Evolutionary conservation across 306 rosid genomes (phyloP), one percentile per base, ranked within the genome.

Genomic region (Trichosanthes truncata): DNA sequence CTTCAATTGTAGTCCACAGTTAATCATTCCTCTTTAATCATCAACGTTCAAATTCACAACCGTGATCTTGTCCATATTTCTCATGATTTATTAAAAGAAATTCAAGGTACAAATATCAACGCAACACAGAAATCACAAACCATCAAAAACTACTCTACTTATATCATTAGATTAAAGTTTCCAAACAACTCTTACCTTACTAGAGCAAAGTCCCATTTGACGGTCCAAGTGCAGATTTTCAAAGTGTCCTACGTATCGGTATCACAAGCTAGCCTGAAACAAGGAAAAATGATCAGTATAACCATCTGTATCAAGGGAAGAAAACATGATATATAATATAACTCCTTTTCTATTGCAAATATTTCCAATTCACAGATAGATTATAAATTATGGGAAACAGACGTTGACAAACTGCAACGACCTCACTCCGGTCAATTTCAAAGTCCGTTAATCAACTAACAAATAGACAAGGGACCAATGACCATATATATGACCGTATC

Each of bases 201-300:
- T 53, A 60, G 68, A 9, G 51, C 97, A 95, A 81, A 80, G 78
- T 84, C 98, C 98, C 98, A 95, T 95, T 82, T 84, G 82, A 57
- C 52, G 74, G 79, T 81, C 77, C 55, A 78, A 62, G 51, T 79
- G 65, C 83, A 53, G 84, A 87, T 78, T 84, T 60, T 65, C 62
- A 12, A 80, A 75, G 71, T 81, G 46, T 3, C 41, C 61, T 25
- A 62, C 3, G 48, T 29, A 38, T 12, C 21, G 17, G 48, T 29
- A 38, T 12, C 35, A 26, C 60, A 59, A n/a, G 72, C 11, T 38
- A 41, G 33, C 69, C 80, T 60, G 56, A 77, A 77, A 23, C 3
- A 56, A 46, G 21, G 38, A 21, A 23, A 59, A 62, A 31, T 65
- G 4, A 52, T 52, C 66, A 76, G 21, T 17, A 20, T 29, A 49